Percentiles rank a stretch among this genome's conserved stretches.
These are phyloP conservation scores for Ormosia emarginata DNA, from an alignment of 306 rosid genomes.

Conservation along the genomic window DNA sequence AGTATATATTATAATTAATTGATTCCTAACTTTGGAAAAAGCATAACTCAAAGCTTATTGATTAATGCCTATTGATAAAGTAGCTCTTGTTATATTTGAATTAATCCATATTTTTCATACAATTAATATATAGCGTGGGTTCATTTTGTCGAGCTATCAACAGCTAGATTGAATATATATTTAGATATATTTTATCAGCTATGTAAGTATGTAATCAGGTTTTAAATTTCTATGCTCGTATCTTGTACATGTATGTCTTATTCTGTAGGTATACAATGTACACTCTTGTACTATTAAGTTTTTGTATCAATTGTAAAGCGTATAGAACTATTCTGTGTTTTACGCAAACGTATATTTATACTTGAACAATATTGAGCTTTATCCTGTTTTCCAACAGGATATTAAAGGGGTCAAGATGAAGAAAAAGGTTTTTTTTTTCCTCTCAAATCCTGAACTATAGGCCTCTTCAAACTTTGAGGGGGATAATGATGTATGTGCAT, in stretches of 20 bases:
- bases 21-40: not conserved
- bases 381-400: slow-evolving; percentile 7
- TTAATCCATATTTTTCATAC: not conserved
- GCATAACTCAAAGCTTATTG: not conserved
- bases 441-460: slow-evolving; percentile 29
- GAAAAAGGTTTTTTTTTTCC: slow-evolving; percentile 12
- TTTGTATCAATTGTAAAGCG: not conserved
- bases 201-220: not conserved
- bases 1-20: not conserved
- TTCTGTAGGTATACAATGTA: not conserved
- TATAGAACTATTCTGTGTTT: not conserved
- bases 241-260: not conserved
- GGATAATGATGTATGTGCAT: slow-evolving; percentile 35
- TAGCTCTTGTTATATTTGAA: not conserved
- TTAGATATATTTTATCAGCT: not conserved
- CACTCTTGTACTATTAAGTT: not conserved
- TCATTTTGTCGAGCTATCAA: not conserved
- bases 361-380: not conserved
- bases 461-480: slow-evolving; percentile 32
- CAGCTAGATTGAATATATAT: not conserved
- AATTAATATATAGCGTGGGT: not conserved
- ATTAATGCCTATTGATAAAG: slow-evolving; percentile 15
- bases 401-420: slow-evolving; percentile 27
- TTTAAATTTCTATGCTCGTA: not conserved
- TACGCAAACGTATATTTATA: not conserved